Percentiles rank a stretch among this genome's conserved stretches.
Conservation (phyloP, 768 basidiomycete genomes). For the Serendipita vermifera region DNA sequence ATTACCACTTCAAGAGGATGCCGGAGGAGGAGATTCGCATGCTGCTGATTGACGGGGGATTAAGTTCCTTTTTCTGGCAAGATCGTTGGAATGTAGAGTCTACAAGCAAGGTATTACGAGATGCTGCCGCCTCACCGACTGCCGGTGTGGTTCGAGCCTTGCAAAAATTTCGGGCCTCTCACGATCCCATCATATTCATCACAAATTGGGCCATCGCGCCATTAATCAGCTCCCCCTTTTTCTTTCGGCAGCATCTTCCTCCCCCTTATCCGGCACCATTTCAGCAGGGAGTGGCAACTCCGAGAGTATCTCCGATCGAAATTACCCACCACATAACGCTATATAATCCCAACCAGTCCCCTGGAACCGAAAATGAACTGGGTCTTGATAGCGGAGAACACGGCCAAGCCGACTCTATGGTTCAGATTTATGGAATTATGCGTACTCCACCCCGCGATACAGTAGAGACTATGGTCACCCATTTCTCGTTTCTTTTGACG, state of each 20-base stretch:
- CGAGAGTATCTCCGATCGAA: neutral
- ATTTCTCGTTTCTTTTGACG: neutral
- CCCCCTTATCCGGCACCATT: conserved; percentile 31
- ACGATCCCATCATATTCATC: conserved; percentile 39
- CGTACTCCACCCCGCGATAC: neutral
- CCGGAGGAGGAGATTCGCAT: conserved; percentile 46
- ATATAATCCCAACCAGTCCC: neutral
- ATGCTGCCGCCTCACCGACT: conserved; percentile 30
- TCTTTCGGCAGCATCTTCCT: conserved; percentile 41
- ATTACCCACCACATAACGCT: conserved; percentile 7
- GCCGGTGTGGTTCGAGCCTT: conserved; percentile 33
- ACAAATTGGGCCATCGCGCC: conserved; percentile 50
- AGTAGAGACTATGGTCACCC: neutral
- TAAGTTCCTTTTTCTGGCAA: conserved; percentile 65
- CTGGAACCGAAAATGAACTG: neutral
- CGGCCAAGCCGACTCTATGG: neutral
- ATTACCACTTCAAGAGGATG: conserved; percentile 37
- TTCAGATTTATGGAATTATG: neutral
- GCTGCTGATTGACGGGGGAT: conserved; percentile 53
- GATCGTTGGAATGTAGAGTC: conserved; percentile 54
- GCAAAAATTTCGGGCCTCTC: conserved; percentile 34
- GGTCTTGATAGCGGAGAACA: neutral
- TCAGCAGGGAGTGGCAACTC: conserved; percentile 3
- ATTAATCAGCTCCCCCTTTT: conserved; percentile 18
- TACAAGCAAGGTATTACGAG: conserved; percentile 6